Base-by-base conservation (phyloP, 176 grass and related monocot genomes). In the Typha latifolia region DNA sequence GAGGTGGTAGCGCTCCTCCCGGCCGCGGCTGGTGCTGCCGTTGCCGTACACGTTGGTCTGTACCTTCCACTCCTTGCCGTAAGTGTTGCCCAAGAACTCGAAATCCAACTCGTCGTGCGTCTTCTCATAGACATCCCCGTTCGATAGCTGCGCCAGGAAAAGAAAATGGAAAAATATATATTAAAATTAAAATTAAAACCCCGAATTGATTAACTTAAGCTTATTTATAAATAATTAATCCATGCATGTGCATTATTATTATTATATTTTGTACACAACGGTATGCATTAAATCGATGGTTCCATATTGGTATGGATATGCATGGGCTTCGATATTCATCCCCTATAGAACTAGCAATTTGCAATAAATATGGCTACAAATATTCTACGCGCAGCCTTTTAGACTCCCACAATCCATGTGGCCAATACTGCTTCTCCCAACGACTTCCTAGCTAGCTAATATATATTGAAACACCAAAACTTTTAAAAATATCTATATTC, bases 21-120 rank as follows among this genome's bases (percentile, higher is more conserved):
- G 80, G 57, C 92, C 92, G 7, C 85, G 79, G 55, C 49, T 50
- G 61, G 80, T 88, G 87, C 92, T 96, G 18, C 87, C 91, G 48
- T 91, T 91, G 47, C 91, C 91, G 66, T 85, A 96, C 32, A 96
- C 31, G 53, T 96, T 96, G 27, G 91, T 96, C 76, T 96, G 91
- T 0, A 91, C 49, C 56, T 71, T 81, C 91, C 91, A 96, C 19
- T 70, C 81, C 50, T 85, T 86, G 4, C 81, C 91, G 3, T 50
- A 84, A 0, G 79, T 69, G 69, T 88, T 90, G 64, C 87, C 91
- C 61, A 96, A 63, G 51, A 96, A 78, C 85, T 96, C 92, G 18
- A 91, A 91, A 68, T 96, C 92, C 68, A 96, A 63, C 74, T 91
- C 92, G 63, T 96, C 87, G 66, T 96, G 92, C 26, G 74, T 89